Conservation (phyloP, 805 yeast species). For the Nakazawaea sp. region DNA sequence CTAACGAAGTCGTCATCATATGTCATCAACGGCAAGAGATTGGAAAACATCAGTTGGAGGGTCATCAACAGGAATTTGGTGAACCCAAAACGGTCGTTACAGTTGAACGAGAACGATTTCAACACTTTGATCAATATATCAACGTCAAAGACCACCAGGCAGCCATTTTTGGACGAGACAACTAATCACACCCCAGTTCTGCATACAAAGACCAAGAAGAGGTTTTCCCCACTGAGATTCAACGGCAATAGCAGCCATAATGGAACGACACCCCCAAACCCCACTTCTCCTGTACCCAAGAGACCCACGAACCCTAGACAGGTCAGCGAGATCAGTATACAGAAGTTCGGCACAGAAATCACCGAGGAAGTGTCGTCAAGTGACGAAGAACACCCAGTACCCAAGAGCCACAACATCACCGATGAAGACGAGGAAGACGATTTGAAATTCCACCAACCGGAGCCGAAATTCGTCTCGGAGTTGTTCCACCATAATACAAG, state of each 20-base stretch:
- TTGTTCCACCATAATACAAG: neutral
- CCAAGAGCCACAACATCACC: neutral
- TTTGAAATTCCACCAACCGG: conserved; percentile 9
- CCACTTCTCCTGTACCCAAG: neutral
- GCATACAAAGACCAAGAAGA: neutral
- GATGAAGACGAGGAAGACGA: conserved; percentile 3
- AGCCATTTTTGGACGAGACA: conserved; percentile 10
- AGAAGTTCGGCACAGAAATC: conserved; percentile 18
- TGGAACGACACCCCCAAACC: neutral
- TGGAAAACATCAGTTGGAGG: conserved; percentile 30
- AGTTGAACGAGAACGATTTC: conserved; percentile 17
- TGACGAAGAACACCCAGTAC: conserved; percentile 11
- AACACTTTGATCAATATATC: conserved; percentile 22
- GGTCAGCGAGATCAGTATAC: conserved; percentile 12
- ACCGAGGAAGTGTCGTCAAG: conserved; percentile 22
- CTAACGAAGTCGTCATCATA: conserved; percentile 24
- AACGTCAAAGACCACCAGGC: conserved; percentile 2
- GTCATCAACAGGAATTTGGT: conserved; percentile 23
- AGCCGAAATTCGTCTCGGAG: conserved; percentile 10
- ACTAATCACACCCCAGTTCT: neutral
- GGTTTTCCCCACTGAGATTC: neutral
- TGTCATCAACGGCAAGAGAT: conserved; percentile 24
- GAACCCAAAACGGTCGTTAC: neutral
- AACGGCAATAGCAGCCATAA: neutral
- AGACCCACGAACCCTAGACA: conserved; percentile 12